Conservation (phyloP, 2,329 filamentous ascomycete genomes). For the Arthroderma uncinatum region DNA sequence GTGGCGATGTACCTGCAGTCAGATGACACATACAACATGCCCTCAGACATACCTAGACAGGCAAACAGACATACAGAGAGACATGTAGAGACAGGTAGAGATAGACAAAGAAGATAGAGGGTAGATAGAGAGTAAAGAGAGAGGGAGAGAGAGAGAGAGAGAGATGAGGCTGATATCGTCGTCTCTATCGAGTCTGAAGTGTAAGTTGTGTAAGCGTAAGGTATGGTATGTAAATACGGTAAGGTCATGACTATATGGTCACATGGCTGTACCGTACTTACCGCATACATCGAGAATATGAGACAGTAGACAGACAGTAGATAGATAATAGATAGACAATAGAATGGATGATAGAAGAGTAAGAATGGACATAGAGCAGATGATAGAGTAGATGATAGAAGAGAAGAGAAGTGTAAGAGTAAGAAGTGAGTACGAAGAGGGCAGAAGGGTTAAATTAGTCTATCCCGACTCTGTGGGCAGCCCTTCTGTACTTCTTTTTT, state of each 20-base stretch:
- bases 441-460: conserved; percentile 1
- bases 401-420: neutral
- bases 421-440: neutral
- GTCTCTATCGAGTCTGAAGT: no score
- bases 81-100: no score
- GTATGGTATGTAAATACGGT: neutral
- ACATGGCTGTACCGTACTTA: neutral
- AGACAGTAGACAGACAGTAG: neutral
- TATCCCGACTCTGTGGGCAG: conserved; percentile 4
- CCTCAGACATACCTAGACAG: no score
- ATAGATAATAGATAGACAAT: neutral
- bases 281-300: neutral
- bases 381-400: neutral
- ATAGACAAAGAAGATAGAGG: no score
- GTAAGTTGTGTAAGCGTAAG: no score
- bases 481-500: neutral
- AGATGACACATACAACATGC: neutral
- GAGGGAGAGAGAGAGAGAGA: no score
- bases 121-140: no score
- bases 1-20: conserved; percentile 2
- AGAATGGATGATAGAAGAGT: neutral
- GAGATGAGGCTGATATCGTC: no score
- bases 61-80: no score
- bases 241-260: neutral
- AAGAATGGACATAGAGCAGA: neutral